Conservation (phyloP, 208 protist genomes). For the Leishmania gerbilli region DNA sequence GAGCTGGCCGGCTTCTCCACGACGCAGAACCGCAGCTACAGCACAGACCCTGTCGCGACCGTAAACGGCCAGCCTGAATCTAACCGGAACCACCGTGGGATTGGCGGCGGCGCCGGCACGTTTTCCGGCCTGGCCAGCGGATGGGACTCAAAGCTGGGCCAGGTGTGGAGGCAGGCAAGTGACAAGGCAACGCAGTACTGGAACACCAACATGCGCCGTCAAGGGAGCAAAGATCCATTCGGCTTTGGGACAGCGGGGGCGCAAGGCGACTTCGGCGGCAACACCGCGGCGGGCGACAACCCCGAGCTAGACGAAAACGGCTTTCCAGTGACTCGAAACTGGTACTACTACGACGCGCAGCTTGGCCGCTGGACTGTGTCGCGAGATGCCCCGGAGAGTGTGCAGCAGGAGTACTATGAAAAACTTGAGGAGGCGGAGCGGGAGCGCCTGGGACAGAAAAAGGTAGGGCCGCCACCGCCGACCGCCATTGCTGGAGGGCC, state of each 20-base stretch:
- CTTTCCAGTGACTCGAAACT: constrained; percentile 78
- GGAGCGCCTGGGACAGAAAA: constrained; percentile 48
- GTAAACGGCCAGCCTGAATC: neutral
- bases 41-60: constrained; percentile 9
- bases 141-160: constrained; percentile 28
- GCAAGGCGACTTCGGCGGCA: constrained; percentile 5
- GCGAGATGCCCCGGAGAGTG: constrained; percentile 66
- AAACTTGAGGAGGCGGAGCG: constrained; percentile 64
- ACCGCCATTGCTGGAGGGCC: neutral
- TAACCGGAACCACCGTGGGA: neutral
- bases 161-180: constrained; percentile 29
- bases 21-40: constrained; percentile 27
- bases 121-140: constrained; percentile 17
- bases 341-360: constrained; percentile 80
- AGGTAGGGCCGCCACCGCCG: constrained; percentile 40
- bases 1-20: constrained; percentile 29
- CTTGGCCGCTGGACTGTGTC: constrained; percentile 78
- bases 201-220: constrained; percentile 23
- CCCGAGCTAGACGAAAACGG: constrained; percentile 83
- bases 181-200: constrained; percentile 38
- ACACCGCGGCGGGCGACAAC: constrained; percentile 27
- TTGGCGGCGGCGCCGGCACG: neutral
- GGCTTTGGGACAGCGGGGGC: constrained; percentile 15
- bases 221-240: constrained; percentile 19
- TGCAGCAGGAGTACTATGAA: constrained; percentile 61